These are phyloP conservation scores for Grosmannia huntii DNA, from an alignment of 2,329 filamentous ascomycete genomes.

Conservation along the genomic window DNA sequence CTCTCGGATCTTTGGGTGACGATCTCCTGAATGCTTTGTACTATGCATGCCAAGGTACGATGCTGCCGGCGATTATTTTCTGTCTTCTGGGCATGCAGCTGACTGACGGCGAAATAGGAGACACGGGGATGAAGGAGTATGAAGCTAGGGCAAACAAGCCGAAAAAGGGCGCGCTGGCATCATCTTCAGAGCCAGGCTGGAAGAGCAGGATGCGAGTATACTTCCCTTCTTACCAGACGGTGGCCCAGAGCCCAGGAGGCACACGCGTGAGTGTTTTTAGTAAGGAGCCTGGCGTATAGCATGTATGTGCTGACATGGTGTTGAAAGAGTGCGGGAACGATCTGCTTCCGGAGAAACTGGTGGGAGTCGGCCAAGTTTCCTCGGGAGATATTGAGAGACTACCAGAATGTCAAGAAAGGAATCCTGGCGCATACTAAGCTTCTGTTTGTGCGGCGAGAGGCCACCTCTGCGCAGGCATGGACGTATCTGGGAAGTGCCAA, in stretches of 20 bases:
- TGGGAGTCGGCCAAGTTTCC: constrained; percentile 63
- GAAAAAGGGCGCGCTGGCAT: constrained; percentile 3
- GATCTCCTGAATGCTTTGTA: constrained; percentile 49
- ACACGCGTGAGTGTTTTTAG: constrained; percentile 29
- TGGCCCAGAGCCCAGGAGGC: constrained; percentile 51
- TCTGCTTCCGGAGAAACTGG: constrained; percentile 64
- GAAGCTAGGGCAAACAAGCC: constrained; percentile 22
- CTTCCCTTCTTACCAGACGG: constrained; percentile 65
- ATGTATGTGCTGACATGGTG: not conserved
- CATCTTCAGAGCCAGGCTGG: not conserved
- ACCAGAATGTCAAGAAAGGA: constrained; percentile 54
- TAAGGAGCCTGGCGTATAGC: no score
- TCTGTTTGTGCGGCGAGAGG: constrained; percentile 31
- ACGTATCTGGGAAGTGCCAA: constrained; percentile 86
- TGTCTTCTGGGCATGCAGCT: no score
- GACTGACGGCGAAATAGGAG: constrained; percentile 16
- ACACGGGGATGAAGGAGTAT: constrained; percentile 33
- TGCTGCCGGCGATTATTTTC: no score
- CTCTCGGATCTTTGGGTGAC: constrained; percentile 62
- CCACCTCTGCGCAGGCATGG: constrained; percentile 32
- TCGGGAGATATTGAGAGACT: constrained; percentile 58
- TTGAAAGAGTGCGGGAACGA: constrained; percentile 60
- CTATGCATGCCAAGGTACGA: constrained; percentile 39
- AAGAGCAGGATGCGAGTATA: constrained; percentile 54
- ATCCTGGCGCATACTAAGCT: constrained; percentile 85